phyloP scores from a whole-genome alignment of 169 alveolate species.

The Cryptosporidium muris region DNA sequence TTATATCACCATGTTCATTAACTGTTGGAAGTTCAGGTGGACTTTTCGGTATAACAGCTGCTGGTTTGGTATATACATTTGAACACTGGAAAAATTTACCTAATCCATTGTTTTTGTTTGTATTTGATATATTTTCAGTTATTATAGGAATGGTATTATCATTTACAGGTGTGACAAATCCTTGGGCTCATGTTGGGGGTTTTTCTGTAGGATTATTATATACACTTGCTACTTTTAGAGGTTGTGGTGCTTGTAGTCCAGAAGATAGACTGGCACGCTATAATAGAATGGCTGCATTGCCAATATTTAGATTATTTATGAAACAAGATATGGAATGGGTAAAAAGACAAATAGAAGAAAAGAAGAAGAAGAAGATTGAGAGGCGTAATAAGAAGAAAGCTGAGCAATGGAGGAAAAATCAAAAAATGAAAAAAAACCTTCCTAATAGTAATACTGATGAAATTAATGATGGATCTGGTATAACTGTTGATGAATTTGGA shows the following conservation, averaged over 20 bases:
- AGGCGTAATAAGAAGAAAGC: conserved; percentile 58
- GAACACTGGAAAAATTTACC: conserved; percentile 69
- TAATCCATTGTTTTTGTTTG: conserved; percentile 57
- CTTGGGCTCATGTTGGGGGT: conserved; percentile 71
- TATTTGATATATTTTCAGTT: conserved; percentile 38
- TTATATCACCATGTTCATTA: conserved; percentile 84
- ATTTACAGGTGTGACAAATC: conserved; percentile 69
- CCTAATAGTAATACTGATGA: conserved; percentile 21
- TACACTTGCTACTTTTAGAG: conserved; percentile 62
- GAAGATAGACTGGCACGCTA: conserved; percentile 64
- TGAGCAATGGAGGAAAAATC: conserved; percentile 69
- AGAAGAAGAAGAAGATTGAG: conserved; percentile 58
- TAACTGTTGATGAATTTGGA: conserved; percentile 47
- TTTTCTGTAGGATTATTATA: conserved; percentile 56
- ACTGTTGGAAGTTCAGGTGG: conserved; percentile 91
- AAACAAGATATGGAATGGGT: conserved; percentile 69
- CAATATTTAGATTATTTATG: conserved; percentile 63
- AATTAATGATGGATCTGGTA: conserved; percentile 34
- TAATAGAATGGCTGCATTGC: conserved; percentile 71
- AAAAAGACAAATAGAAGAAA: conserved; percentile 51
- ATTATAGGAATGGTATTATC: conserved; percentile 66
- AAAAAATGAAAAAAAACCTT: conserved; percentile 34
- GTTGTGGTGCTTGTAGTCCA: conserved; percentile 66
- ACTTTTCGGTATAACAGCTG: conserved; percentile 88
- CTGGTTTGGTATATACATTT: conserved; percentile 80